Evolutionary conservation across 345 rosid species (phyloP), one percentile per base, ranked within the genome.

Genomic region (Abelmoschus esculentus): DNA sequence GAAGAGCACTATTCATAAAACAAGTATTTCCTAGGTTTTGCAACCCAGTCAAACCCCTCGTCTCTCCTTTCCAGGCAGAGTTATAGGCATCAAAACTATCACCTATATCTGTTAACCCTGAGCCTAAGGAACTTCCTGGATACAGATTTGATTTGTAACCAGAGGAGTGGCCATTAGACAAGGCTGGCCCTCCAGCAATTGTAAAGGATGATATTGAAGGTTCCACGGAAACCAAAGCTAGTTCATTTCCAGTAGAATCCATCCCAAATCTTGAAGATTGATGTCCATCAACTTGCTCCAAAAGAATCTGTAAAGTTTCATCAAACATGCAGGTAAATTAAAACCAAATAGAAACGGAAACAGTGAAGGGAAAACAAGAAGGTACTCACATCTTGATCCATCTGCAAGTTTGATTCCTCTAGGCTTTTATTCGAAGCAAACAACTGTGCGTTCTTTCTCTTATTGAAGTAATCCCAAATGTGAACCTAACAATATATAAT

Each of bases 21-120:
- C 98, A 93, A 70, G 97, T 93, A 70, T 93, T 93, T 67, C 98
- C 98, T 78, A 93, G 80, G 76, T 93, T 93, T 72, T 91, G 97
- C 78, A 93, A 78, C 71, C 98, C 98, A 70, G 89, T 89, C 76
- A 91, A 79, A 77, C 98, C 98, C 56, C 86, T 86, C 72, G 52
- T 80, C 76, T 87, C 95, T 44, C 73, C 84, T 79, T 80, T 89
- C 78, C 69, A 83, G 56, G 34, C 70, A 72, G 85, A 73, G 75
- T 60, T 78, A 26, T 78, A 67, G 8, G 77, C 74, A 75, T 81
- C 86, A 59, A 73, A 75, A 34, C 73, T 80, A 72, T 87, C 83
- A 72, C 83, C 84, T 61, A 59, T 67, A 31, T 69, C 83, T 17
- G 69, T 12, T 49, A 76, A 70, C 64, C 80, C 74, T 34, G 92